Evolutionary conservation across 345 rosid species (phyloP).

Genomic region (Iberis pinnata): DNA sequence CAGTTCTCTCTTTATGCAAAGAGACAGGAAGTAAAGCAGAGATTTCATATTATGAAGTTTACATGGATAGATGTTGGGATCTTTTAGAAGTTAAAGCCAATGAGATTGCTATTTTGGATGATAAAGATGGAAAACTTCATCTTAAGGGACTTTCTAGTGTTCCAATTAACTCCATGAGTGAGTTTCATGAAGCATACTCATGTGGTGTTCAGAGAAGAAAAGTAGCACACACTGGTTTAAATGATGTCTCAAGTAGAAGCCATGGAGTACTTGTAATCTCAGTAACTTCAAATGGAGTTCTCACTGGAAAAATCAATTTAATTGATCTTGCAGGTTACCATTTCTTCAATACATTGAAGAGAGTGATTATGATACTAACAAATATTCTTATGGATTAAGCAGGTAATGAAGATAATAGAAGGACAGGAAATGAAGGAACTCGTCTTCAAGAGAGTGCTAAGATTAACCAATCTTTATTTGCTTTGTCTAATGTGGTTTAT

Average conservation of each 20-base stretch:
- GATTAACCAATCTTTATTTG: constrained; percentile 82
- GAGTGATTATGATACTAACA: neutral
- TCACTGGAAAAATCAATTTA: constrained; percentile 75
- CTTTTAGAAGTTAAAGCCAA: constrained; percentile 49
- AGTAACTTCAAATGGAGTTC: constrained; percentile 36
- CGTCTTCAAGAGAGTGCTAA: constrained; percentile 84
- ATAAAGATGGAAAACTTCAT: constrained; percentile 66
- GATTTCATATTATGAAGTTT: constrained; percentile 85
- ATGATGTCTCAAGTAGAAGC: constrained; percentile 90
- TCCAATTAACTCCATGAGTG: constrained; percentile 47
- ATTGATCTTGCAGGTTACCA: constrained; percentile 81
- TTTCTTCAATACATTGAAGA: neutral
- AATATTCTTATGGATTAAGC: neutral
- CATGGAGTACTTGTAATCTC: constrained; percentile 80
- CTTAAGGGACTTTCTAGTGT: constrained; percentile 67
- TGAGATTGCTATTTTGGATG: constrained; percentile 61
- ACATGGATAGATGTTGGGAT: constrained; percentile 87
- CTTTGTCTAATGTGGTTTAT: constrained; percentile 78
- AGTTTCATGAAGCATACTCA: constrained; percentile 48
- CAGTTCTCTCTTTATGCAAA: constrained; percentile 47
- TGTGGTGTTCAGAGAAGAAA: constrained; percentile 62
- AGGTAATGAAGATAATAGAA: constrained; percentile 93
- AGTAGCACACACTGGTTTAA: constrained; percentile 73
- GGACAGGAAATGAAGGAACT: constrained; percentile 78
- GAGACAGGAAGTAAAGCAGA: constrained; percentile 44